Percentiles rank a stretch among this genome's conserved stretches.
Evolutionary conservation across 2,329 filamentous ascomycete species (phyloP).

Genomic region (Cercospora nicotianae): DNA sequence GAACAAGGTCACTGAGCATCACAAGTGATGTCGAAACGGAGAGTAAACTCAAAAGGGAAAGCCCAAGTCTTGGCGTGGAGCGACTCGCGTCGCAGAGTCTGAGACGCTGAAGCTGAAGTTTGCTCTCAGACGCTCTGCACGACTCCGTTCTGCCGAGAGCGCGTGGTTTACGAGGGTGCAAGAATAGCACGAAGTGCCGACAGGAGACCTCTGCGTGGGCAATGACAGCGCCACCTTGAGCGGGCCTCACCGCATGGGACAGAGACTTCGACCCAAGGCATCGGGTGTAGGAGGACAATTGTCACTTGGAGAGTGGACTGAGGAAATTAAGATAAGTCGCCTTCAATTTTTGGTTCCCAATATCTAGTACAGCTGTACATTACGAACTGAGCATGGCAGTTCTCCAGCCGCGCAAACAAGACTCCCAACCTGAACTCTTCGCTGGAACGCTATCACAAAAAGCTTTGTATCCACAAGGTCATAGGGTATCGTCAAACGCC

Average conservation of each 20-base stretch:
- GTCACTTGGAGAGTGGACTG: neutral
- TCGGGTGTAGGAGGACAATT: neutral
- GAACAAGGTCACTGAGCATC: neutral
- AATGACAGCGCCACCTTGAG: neutral
- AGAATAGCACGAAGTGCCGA: conserved; percentile 9
- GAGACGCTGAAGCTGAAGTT: neutral
- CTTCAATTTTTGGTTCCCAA: neutral
- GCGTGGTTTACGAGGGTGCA: neutral
- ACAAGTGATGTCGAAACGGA: neutral
- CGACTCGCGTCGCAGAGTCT: conserved; percentile 1
- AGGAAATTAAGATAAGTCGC: neutral
- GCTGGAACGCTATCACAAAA: conserved; percentile 21
- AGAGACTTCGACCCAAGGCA: neutral
- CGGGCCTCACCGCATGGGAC: neutral
- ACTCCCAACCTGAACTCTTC: conserved; percentile 5
- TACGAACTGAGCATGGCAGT: conserved; percentile 2
- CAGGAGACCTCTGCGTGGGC: neutral
- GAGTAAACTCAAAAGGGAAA: neutral
- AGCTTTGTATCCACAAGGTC: conserved; percentile 4
- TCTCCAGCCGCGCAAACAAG: neutral
- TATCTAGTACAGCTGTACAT: conserved; percentile 2
- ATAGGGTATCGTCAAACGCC: conserved; percentile 19
- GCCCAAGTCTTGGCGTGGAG: neutral
- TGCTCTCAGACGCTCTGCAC: neutral
- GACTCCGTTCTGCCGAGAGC: conserved; percentile 4